Base-by-base conservation (phyloP, 306 rosid species). In the Coriaria nepalensis region DNA sequence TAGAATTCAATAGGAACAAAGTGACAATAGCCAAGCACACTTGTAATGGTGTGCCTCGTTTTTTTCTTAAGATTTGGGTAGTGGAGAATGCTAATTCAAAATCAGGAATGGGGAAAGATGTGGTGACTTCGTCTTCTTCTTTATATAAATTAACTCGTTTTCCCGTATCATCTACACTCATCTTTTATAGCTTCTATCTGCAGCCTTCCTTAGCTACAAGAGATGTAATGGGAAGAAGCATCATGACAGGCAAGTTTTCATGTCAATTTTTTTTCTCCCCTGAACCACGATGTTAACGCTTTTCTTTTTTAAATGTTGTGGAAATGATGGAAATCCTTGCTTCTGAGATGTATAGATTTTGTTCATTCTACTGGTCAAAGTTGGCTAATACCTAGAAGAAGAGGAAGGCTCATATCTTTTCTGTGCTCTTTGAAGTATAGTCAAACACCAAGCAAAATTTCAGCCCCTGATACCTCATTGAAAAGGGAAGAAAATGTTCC, bases 181-280 rank as follows among this genome's bases (percentile, higher is more conserved):
- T 14, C 14, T 33, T 50, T 14, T 20, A 20, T 48, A 4, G 33
- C 52, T 47, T 59, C 13, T 52, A 43, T 56, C 8, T 57, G 71
- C 73, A 83, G 94, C 49, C 70, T 32, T 52, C 53, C 50, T 55
- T 68, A 51, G 63, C 58, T 37, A 53, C 73, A 9, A 63, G 69
- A 61, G 56, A 67, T 34, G n/a, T 71, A 41, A 32, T 60, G 14
- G 70, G 70, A 54, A 20, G 29, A 20, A 45, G 44, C 41, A 6
- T 76, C 47, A 33, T 76, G 67, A 67, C 73, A 78, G 93, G 93
- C 70, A 71, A 68, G 75, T 63, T 49, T 59, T 20, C n/a, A n/a
- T 35, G 13, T 20, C 2, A 40, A 34, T 44, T 44, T 34, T 32
- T 5, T 56, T 4, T 13, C 44, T 7, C 7, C 15, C 13, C 7